Conservation (phyloP, 2,329 filamentous ascomycete genomes). For the Cytospora leucostoma region DNA sequence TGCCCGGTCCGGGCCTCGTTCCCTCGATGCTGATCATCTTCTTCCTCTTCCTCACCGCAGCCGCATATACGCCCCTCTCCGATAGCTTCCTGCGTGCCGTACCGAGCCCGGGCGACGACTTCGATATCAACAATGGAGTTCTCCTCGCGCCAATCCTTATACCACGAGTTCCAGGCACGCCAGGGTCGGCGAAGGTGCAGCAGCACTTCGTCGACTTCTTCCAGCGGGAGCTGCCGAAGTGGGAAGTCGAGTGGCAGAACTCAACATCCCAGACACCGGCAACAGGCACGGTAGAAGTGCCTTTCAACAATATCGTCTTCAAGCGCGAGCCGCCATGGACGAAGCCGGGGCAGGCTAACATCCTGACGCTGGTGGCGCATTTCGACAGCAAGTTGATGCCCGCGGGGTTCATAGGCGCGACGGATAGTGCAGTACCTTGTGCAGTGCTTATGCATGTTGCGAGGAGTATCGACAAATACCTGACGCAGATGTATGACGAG, state of each 20-base stretch:
- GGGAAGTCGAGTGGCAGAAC: conserved; percentile 84
- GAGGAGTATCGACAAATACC: conserved; percentile 73
- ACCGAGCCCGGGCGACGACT: conserved; percentile 71
- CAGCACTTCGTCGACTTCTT: conserved; percentile 87
- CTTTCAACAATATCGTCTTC: conserved; percentile 85
- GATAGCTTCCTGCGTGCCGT: conserved; percentile 73
- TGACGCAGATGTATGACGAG: conserved; percentile 79
- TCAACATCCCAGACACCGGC: conserved; percentile 82
- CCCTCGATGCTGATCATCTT: conserved; percentile 28
- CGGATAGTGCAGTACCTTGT: conserved; percentile 90
- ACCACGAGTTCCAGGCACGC: conserved; percentile 84
- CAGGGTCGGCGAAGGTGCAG: conserved; percentile 71
- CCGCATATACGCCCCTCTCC: conserved; percentile 60
- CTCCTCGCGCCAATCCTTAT: conserved; percentile 85
- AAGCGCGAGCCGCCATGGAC: conserved; percentile 86
- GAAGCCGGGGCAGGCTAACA: conserved; percentile 69
- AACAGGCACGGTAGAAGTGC: conserved; percentile 68
- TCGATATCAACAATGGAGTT: conserved; percentile 74
- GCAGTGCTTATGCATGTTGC: conserved; percentile 90
- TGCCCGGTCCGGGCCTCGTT: conserved; percentile 24
- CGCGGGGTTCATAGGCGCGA: conserved; percentile 87
- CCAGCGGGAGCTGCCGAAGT: conserved; percentile 68
- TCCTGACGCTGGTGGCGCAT: conserved; percentile 87
- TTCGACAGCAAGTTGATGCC: conserved; percentile 86
- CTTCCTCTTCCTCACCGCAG: conserved; percentile 32